Evolutionary conservation across 1,284 basidiomycete genomes (phyloP).

Genomic region (Termitomyces sp.): DNA sequence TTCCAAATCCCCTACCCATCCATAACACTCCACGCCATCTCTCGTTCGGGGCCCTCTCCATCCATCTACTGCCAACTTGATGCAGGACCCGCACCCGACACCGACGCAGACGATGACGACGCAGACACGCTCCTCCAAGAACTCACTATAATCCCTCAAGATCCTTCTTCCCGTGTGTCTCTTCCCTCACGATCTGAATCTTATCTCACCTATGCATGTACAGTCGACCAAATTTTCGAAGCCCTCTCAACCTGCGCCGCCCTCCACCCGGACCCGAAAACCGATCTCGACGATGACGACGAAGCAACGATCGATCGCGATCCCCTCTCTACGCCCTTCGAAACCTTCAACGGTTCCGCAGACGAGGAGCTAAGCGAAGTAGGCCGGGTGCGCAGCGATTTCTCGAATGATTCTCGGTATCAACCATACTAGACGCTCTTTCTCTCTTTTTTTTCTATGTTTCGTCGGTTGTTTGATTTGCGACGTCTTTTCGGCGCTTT

Average conservation of each 20-base stretch:
- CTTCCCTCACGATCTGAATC: neutral
- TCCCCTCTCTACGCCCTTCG: conserved; percentile 39
- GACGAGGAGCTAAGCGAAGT: conserved; percentile 73
- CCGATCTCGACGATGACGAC: conserved; percentile 55
- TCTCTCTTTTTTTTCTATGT: conserved; percentile 14
- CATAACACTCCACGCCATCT: conserved; percentile 86
- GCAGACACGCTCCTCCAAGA: conserved; percentile 64
- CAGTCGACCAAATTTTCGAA: conserved; percentile 87
- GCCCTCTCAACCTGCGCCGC: conserved; percentile 86
- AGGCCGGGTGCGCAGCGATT: conserved; percentile 93
- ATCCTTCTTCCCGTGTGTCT: conserved; percentile 54
- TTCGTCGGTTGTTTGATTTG: too few relatives aligned
- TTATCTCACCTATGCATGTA: too few relatives aligned
- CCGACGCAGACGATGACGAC: conserved; percentile 40
- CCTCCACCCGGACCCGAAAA: conserved; percentile 77
- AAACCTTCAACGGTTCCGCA: conserved; percentile 57
- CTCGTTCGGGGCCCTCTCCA: conserved; percentile 57
- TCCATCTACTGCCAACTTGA: conserved; percentile 90
- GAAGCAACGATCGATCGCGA: conserved; percentile 53
- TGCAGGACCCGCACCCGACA: conserved; percentile 40
- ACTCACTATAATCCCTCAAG: conserved; percentile 65
- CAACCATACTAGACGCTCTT: conserved; percentile 71
- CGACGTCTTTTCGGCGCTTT: neutral
- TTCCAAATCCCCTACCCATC: conserved; percentile 80
- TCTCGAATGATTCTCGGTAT: conserved; percentile 74